phyloP scores from a whole-genome alignment of 176 grass and related monocot genomes.

The Phragmites australis region DNA sequence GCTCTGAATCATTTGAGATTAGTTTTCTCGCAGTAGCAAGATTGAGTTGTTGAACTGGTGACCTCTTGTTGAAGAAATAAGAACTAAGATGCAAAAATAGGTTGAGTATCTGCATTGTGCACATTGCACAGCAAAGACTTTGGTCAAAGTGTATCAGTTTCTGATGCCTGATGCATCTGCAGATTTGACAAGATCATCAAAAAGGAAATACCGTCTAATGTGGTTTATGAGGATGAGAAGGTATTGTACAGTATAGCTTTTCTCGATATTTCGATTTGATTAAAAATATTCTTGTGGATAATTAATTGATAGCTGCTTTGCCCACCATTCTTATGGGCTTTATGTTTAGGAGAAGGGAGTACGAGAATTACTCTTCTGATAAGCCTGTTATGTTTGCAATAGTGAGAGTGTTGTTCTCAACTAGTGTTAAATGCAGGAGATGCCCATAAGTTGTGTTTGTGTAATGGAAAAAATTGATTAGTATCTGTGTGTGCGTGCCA shows the following conservation, averaged over 20 bases:
- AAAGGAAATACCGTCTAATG: conserved; percentile 84
- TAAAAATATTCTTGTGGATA: neutral
- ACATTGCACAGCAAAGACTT: conserved; percentile 7
- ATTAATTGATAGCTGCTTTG: neutral
- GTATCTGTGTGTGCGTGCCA: neutral
- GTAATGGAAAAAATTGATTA: neutral
- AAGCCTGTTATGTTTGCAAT: neutral
- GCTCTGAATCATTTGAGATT: neutral
- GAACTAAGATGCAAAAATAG: neutral
- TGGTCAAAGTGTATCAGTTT: conserved; percentile 24
- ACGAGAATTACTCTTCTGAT: neutral
- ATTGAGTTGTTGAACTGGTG: conserved; percentile 9
- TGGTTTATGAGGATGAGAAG: conserved; percentile 91
- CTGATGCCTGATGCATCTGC: conserved; percentile 45
- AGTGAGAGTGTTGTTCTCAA: neutral
- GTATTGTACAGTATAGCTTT: conserved; percentile 34
- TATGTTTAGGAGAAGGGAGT: neutral
- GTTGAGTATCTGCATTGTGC: neutral
- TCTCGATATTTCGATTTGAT: neutral
- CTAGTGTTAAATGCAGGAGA: neutral
- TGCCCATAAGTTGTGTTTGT: neutral
- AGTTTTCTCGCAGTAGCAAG: neutral
- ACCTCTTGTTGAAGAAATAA: conserved; percentile 1
- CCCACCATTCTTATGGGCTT: neutral
- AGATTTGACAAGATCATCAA: conserved; percentile 98